Conservation (phyloP, 176 grass and related monocot genomes). For the Puccinellia tenuiflora region DNA sequence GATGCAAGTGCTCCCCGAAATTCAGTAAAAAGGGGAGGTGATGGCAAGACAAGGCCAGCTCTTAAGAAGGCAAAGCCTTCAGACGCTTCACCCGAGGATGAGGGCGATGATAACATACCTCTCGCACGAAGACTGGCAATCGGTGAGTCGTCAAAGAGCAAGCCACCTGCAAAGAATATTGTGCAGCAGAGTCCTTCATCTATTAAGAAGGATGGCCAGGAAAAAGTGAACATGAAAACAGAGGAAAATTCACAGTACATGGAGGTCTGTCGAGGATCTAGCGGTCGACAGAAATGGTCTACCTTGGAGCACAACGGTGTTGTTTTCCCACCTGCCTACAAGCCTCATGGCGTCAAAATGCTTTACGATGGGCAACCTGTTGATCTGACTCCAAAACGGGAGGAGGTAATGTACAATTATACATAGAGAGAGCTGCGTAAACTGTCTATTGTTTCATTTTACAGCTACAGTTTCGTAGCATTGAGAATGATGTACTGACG, state of each 20-base stretch:
- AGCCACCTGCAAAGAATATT: constrained; percentile 27
- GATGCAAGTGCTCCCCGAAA: constrained; percentile 17
- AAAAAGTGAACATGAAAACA: constrained; percentile 47
- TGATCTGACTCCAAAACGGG: constrained; percentile 84
- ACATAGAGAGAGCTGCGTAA: not conserved
- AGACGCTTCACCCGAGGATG: constrained; percentile 29
- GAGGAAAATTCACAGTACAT: constrained; percentile 48
- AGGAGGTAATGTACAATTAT: constrained; percentile 78
- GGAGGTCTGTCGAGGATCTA: constrained; percentile 65
- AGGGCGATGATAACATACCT: constrained; percentile 38
- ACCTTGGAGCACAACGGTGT: constrained; percentile 79
- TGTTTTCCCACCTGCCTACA: constrained; percentile 77
- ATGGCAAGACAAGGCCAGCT: constrained; percentile 37
- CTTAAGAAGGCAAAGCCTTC: constrained; percentile 53
- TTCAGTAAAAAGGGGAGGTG: constrained; percentile 52
- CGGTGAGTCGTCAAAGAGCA: constrained; percentile 45
- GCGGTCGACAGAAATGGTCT: constrained; percentile 70
- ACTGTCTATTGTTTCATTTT: constrained; percentile 4
- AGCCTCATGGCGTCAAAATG: constrained; percentile 89
- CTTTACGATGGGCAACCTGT: constrained; percentile 71
- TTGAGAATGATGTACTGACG: not conserved
- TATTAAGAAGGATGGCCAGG: constrained; percentile 48
- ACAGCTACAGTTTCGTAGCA: not conserved
- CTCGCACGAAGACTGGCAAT: constrained; percentile 56
- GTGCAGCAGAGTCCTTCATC: constrained; percentile 40